Conservation (phyloP, 306 rosid genomes). For the Gillenia trifoliata region DNA sequence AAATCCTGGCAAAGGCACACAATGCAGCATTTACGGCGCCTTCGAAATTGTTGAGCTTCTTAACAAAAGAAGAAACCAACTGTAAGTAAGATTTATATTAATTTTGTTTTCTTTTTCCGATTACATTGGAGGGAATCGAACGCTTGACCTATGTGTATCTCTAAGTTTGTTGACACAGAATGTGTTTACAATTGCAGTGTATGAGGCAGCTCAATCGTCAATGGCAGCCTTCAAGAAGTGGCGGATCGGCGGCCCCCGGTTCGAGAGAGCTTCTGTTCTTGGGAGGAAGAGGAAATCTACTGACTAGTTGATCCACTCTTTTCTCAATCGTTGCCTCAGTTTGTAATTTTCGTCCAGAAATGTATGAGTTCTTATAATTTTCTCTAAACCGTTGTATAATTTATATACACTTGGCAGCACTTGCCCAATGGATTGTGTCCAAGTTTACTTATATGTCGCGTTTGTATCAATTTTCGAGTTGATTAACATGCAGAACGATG, state of each 20-base stretch:
- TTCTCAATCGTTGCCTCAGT: not conserved
- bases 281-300: constrained; percentile 74
- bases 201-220: constrained; percentile 87
- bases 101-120: no score
- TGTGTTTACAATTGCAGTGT: constrained; percentile 47
- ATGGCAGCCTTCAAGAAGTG: constrained; percentile 89
- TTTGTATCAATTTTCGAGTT: no score
- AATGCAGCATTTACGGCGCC: constrained; percentile 56
- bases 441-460: no score
- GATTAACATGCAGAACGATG: no score
- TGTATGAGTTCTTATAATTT: not conserved
- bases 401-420: no score
- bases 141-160: no score
- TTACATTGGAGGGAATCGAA: no score
- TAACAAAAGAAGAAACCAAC: constrained; percentile 79
- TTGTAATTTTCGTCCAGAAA: not conserved
- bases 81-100: constrained; percentile 59
- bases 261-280: constrained; percentile 70
- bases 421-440: no score
- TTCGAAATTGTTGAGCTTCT: constrained; percentile 54
- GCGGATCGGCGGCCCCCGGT: constrained; percentile 93
- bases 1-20: constrained; percentile 91
- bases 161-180: not conserved
- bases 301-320: constrained; percentile 29
- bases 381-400: not conserved